Evolutionary conservation across 306 rosid species (phyloP).

Genomic region (Cicer cuneatum): DNA sequence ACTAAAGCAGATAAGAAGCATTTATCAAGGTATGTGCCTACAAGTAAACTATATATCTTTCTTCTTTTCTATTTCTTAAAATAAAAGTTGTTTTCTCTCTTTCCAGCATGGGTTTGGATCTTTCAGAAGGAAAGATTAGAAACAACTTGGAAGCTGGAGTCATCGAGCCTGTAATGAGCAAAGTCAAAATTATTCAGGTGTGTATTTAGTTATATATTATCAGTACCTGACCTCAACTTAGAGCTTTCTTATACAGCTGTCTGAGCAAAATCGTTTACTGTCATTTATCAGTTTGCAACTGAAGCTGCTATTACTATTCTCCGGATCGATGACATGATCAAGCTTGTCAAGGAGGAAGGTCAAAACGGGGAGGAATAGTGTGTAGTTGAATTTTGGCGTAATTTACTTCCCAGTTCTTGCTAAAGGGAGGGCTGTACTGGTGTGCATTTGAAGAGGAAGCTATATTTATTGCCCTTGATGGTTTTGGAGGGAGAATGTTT

Average conservation of each 20-base stretch:
- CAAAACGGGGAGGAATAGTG: conserved; percentile 62
- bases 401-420: conserved; percentile 13
- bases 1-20: conserved; percentile 89
- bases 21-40: conserved; percentile 70
- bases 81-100: background rate
- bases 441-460: conserved; percentile 47
- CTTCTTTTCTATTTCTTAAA: conserved; percentile 18
- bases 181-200: conserved; percentile 96
- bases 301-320: conserved; percentile 98
- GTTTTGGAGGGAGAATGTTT: conserved; percentile 32
- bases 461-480: conserved; percentile 42
- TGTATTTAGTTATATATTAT: background rate
- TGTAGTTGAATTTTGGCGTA: conserved; percentile 25
- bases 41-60: background rate
- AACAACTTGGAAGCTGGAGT: conserved; percentile 99
- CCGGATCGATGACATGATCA: conserved; percentile 98
- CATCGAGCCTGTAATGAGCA: conserved; percentile 99
- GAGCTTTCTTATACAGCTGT: conserved; percentile 7
- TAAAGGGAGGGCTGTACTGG: conserved; percentile 4
- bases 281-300: conserved; percentile 76
- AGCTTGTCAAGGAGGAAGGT: conserved; percentile 86
- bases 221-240: background rate
- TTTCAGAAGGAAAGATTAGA: conserved; percentile 70
- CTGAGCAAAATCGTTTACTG: conserved; percentile 1
- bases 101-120: conserved; percentile 94